phyloP scores from a whole-genome alignment of 108 stramenopile genomes.

The Skeletonema tropicum region DNA sequence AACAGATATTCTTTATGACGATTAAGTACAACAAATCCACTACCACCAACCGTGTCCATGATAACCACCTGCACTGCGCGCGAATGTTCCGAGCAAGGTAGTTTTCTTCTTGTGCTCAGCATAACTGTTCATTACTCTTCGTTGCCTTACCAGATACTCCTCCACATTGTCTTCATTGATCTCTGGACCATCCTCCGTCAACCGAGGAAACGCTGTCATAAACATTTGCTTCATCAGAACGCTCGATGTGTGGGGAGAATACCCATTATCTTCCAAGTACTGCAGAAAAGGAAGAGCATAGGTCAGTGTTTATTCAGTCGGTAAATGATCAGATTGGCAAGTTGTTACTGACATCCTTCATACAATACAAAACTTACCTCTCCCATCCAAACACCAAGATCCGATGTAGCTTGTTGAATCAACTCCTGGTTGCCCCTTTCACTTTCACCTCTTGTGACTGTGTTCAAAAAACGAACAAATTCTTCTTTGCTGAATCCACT shows the following conservation, averaged over 20 bases:
- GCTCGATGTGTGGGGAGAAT: slow-evolving; percentile 34
- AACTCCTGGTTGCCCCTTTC: background rate
- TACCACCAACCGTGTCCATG: background rate
- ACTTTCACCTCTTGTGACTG: background rate
- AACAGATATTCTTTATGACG: no score
- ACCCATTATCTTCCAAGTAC: slow-evolving; percentile 52
- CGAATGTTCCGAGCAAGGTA: background rate
- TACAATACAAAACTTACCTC: background rate
- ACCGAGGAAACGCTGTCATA: slow-evolving; percentile 46
- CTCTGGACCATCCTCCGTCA: slow-evolving; percentile 21
- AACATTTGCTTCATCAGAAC: slow-evolving; percentile 57
- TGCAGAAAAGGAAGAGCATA: background rate
- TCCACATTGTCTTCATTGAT: slow-evolving; percentile 45
- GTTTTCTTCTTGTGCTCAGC: slow-evolving; percentile 1
- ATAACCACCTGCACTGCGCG: background rate
- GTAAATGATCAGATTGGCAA: no score
- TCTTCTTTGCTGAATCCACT: slow-evolving; percentile 36
- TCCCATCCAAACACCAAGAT: slow-evolving; percentile 55
- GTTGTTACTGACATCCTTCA: no score
- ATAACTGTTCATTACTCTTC: background rate
- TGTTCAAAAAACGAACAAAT: slow-evolving; percentile 8
- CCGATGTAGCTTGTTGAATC: slow-evolving; percentile 12
- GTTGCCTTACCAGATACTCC: background rate
- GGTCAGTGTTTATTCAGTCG: no score
- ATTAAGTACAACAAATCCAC: background rate